Conservation (phyloP, 768 basidiomycete genomes). For the Trametes cubensis region DNA sequence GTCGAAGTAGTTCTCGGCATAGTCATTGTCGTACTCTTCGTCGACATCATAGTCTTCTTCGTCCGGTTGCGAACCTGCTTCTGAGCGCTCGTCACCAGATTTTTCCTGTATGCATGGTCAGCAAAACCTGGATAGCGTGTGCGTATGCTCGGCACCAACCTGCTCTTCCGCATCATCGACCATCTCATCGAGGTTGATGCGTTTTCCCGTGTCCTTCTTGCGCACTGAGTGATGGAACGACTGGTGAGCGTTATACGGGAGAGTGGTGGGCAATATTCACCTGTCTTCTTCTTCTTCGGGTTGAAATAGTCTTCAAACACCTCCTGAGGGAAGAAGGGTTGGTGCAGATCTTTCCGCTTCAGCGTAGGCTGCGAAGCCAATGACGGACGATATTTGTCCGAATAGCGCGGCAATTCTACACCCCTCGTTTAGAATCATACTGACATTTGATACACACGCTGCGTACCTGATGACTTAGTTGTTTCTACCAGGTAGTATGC, state of each 20-base stretch:
- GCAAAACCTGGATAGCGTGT: neutral
- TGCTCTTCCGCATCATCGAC: conserved; percentile 65
- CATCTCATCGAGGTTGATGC: conserved; percentile 68
- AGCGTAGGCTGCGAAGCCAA: conserved; percentile 62
- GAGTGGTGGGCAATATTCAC: conserved; percentile 4
- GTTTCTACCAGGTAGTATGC: conserved; percentile 76
- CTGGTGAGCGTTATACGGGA: neutral
- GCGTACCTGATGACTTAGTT: conserved; percentile 61
- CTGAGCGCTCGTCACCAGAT: conserved; percentile 69
- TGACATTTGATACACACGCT: neutral
- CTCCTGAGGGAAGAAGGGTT: conserved; percentile 75
- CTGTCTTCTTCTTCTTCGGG: conserved; percentile 56
- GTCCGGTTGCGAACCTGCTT: conserved; percentile 63
- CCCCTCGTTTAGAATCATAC: conserved; percentile 4
- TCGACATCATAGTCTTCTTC: conserved; percentile 85
- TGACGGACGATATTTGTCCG: conserved; percentile 79
- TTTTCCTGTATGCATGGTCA: conserved; percentile 52
- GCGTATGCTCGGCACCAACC: conserved; percentile 34
- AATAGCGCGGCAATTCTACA: conserved; percentile 77
- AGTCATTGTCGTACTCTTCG: conserved; percentile 91
- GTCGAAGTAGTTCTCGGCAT: conserved; percentile 90
- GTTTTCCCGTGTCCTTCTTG: conserved; percentile 42
- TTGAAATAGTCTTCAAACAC: conserved; percentile 83
- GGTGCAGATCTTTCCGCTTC: conserved; percentile 69
- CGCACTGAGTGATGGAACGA: conserved; percentile 1